Evolutionary conservation across 768 basidiomycete genomes (phyloP).

Genomic region (Auriscalpium microsporum): DNA sequence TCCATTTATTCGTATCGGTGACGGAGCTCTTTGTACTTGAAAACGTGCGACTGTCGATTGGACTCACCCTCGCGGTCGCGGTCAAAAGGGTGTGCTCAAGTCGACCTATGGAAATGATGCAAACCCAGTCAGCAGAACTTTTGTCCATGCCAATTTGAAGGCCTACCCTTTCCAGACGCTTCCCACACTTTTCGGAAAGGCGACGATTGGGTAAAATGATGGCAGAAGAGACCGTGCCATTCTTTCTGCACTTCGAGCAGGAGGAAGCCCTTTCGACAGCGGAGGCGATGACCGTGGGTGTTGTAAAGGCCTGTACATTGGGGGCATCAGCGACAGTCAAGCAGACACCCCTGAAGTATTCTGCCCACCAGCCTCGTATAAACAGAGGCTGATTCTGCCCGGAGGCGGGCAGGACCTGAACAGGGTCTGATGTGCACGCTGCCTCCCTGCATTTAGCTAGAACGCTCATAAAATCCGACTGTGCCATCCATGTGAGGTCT

Average conservation of each 20-base stretch:
- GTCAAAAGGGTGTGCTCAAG: not conserved
- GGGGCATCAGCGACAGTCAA: not conserved
- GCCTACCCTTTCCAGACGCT: not conserved
- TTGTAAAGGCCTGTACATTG: not conserved
- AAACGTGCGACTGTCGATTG: too few species aligned
- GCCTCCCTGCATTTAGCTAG: not conserved
- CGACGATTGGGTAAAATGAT: not conserved
- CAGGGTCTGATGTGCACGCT: not conserved
- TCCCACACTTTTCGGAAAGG: not conserved
- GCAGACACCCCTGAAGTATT: not conserved
- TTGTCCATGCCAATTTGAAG: not conserved
- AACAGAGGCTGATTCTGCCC: not conserved
- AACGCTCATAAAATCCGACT: not conserved
- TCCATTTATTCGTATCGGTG: too few species aligned
- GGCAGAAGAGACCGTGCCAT: not conserved
- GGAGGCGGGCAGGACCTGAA: not conserved
- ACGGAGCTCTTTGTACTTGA: too few species aligned
- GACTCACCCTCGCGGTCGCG: too few species aligned
- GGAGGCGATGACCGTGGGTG: not conserved
- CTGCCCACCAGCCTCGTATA: not conserved
- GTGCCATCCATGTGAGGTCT: not conserved
- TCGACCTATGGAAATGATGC: not conserved
- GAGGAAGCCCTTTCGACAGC: not conserved
- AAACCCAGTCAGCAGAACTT: not conserved
- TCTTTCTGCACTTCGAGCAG: not conserved